A percentile compares a stretch with the other conserved stretches of the same genome.
These are phyloP conservation scores for Suillus sp. DNA, from an alignment of 768 basidiomycete species.

Conservation along the genomic window DNA sequence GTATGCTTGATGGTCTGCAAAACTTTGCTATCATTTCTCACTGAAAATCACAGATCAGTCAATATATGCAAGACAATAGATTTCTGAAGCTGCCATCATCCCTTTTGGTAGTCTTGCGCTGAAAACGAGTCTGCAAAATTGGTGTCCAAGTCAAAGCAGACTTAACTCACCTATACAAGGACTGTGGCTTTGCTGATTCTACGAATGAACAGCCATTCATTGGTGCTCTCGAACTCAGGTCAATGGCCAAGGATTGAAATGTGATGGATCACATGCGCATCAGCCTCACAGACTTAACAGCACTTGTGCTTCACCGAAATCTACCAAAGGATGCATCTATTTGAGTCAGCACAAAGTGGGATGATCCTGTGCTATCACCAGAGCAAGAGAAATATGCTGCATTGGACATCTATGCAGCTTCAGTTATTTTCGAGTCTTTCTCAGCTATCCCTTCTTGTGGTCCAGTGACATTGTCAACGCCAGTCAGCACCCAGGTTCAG, in stretches of 20 bases:
- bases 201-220: conserved; percentile 20
- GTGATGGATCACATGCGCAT: conserved; percentile 20
- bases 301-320: conserved; percentile 24
- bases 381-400: conserved; percentile 27
- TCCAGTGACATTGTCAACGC: conserved; percentile 4
- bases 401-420: conserved; percentile 22
- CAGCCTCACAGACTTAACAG: conserved; percentile 36
- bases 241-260: conserved; percentile 30
- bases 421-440: conserved; percentile 18
- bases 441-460: conserved; percentile 9
- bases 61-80: conserved; percentile 3
- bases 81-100: conserved; percentile 10
- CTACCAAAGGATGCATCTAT: conserved; percentile 25
- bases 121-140: conserved; percentile 17
- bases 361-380: conserved; percentile 13
- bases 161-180: conserved; percentile 23
- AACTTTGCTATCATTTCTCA: neutral
- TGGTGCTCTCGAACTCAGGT: conserved; percentile 33
- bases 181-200: conserved; percentile 1
- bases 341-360: conserved; percentile 26
- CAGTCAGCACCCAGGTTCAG: conserved; percentile 6
- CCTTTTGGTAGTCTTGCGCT: conserved; percentile 13
- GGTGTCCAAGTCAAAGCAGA: conserved; percentile 29
- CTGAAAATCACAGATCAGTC: neutral
- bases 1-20: no score